Percentiles rank a stretch among this genome's conserved stretches.
Conservation (phyloP, 306 rosid genomes). For the Abrus precatorius region DNA sequence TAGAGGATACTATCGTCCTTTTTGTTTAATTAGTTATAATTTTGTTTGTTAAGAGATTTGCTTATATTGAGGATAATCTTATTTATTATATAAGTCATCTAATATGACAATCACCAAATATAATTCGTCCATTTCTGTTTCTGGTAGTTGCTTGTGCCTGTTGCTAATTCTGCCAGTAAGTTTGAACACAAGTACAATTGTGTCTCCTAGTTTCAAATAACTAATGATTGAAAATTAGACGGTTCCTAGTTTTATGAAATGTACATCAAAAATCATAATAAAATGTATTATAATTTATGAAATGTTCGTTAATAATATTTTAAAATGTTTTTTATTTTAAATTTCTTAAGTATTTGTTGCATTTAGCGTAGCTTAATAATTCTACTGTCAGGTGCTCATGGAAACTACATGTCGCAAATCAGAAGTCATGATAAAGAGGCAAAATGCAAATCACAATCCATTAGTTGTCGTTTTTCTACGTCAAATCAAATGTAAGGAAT, state of each 20-base stretch:
- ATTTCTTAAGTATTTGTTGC: too few species aligned
- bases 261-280: too few species aligned
- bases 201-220: background rate
- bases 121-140: background rate
- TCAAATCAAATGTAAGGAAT: conserved; percentile 11
- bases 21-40: background rate
- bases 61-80: background rate
- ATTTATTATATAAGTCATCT: background rate
- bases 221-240: background rate
- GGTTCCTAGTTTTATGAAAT: too few species aligned
- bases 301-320: too few species aligned
- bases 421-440: background rate
- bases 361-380: background rate
- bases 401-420: background rate
- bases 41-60: background rate
- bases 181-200: background rate
- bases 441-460: background rate
- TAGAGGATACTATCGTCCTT: background rate
- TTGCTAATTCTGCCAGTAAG: background rate
- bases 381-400: background rate
- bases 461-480: background rate
- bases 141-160: too few species aligned
- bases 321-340: too few species aligned
- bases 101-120: background rate
- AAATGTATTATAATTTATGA: too few species aligned